Evolutionary conservation across 805 yeast species (phyloP).

Genomic region (Cyberlindnera sargentensis): DNA sequence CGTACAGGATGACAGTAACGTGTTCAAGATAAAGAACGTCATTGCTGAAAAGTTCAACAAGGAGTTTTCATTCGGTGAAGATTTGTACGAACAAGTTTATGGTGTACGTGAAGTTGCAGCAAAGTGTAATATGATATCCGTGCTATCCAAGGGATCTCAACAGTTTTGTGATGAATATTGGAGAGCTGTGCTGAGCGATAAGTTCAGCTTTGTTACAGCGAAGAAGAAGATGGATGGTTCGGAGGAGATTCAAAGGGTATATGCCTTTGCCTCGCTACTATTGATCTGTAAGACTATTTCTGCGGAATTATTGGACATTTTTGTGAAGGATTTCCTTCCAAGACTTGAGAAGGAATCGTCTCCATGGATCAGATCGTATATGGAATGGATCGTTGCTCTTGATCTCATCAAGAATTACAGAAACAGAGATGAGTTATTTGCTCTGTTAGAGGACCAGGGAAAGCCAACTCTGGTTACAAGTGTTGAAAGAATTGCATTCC

Average conservation of each 20-base stretch:
- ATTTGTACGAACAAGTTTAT: constrained; percentile 41
- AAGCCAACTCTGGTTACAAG: constrained; percentile 45
- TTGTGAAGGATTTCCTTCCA: constrained; percentile 25
- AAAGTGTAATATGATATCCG: constrained; percentile 42
- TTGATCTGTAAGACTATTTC: constrained; percentile 33
- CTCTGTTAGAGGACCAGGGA: constrained; percentile 27
- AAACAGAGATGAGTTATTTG: constrained; percentile 22
- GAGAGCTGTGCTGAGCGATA: constrained; percentile 19
- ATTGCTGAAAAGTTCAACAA: constrained; percentile 47
- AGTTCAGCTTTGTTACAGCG: constrained; percentile 41
- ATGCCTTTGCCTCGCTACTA: constrained; percentile 46
- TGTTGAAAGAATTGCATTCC: constrained; percentile 53
- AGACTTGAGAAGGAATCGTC: constrained; percentile 59
- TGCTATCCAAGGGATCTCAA: constrained; percentile 30
- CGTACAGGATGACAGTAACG: constrained; percentile 47
- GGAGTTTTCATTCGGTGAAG: constrained; percentile 29
- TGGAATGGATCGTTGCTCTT: constrained; percentile 71
- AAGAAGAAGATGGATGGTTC: constrained; percentile 53
- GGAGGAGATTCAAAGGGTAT: constrained; percentile 63
- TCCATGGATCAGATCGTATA: constrained; percentile 65
- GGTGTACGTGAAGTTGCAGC: constrained; percentile 53
- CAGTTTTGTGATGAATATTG: constrained; percentile 21
- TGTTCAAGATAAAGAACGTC: constrained; percentile 53
- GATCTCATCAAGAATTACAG: constrained; percentile 26
- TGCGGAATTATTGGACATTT: constrained; percentile 17